phyloP scores from a whole-genome alignment of 371 early-diverging fungal genomes.

The Chytridiales sp. region DNA sequence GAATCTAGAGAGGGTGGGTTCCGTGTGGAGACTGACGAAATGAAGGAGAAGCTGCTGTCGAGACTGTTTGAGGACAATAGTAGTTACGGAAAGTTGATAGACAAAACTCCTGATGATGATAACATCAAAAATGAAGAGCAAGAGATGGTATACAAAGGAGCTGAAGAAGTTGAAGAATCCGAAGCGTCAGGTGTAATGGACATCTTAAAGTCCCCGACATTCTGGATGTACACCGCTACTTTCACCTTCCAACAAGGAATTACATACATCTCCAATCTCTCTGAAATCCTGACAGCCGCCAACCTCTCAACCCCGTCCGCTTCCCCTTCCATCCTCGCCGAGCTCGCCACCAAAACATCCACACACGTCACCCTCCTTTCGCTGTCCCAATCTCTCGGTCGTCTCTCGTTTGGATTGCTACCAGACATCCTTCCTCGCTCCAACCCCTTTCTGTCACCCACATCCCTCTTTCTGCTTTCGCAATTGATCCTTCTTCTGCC shows the following conservation, averaged over 20 bases:
- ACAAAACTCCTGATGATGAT: no score
- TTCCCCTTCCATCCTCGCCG: neutral
- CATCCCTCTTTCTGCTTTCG: slow-evolving; percentile 14
- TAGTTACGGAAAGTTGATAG: no score
- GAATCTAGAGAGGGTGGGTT: no score
- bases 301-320: neutral
- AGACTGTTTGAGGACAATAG: no score
- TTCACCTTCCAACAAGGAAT: slow-evolving; percentile 33
- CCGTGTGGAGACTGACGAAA: no score
- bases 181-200: slow-evolving; percentile 17
- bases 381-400: slow-evolving; percentile 21
- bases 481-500: slow-evolving; percentile 22
- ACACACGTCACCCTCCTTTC: slow-evolving; percentile 33
- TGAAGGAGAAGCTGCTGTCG: no score
- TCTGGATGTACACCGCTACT: slow-evolving; percentile 29
- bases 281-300: slow-evolving; percentile 19
- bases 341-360: slow-evolving; percentile 4
- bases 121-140: no score
- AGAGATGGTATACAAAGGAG: no score
- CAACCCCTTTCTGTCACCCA: slow-evolving; percentile 1
- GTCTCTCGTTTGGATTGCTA: slow-evolving; percentile 14
- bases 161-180: no score
- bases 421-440: slow-evolving; percentile 19
- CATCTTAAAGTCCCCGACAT: slow-evolving; percentile 27
- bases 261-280: slow-evolving; percentile 33